phyloP scores from a whole-genome alignment of 1,284 basidiomycete species.

The Inonotus hispidus region DNA sequence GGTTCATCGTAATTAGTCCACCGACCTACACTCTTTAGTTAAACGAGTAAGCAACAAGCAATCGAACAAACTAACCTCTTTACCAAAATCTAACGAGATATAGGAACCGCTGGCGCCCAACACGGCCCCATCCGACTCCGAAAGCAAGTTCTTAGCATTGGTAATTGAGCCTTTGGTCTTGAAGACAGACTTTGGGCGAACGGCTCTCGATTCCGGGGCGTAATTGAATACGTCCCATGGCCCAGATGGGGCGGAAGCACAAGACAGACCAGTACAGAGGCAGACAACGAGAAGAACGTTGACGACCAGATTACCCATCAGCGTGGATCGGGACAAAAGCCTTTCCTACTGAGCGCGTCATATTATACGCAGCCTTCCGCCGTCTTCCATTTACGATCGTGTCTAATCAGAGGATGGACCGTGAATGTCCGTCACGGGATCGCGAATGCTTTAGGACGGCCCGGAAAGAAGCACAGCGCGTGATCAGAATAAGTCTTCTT shows the following conservation, averaged over 20 bases:
- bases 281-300: background rate
- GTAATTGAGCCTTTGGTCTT: constrained; percentile 29
- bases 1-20: constrained; percentile 39
- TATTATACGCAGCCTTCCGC: background rate
- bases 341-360: background rate
- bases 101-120: constrained; percentile 33
- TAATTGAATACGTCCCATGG: constrained; percentile 43
- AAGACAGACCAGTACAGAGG: background rate
- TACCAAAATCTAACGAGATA: constrained; percentile 41
- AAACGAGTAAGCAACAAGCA: background rate
- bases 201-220: constrained; percentile 36
- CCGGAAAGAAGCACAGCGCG: background rate
- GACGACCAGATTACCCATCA: background rate
- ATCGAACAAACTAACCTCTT: constrained; percentile 32
- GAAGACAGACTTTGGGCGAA: constrained; percentile 35
- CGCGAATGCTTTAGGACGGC: background rate
- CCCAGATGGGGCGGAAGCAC: constrained; percentile 32
- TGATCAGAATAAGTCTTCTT: background rate
- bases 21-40: constrained; percentile 32
- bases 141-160: constrained; percentile 28
- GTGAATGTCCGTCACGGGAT: constrained; percentile 1
- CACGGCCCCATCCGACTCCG: constrained; percentile 30
- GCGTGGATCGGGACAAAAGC: background rate
- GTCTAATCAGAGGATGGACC: background rate
- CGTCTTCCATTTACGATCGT: background rate